These are phyloP conservation scores for Curvularia spicifera DNA, from an alignment of 2,329 filamentous ascomycete genomes.

Conservation along the genomic window DNA sequence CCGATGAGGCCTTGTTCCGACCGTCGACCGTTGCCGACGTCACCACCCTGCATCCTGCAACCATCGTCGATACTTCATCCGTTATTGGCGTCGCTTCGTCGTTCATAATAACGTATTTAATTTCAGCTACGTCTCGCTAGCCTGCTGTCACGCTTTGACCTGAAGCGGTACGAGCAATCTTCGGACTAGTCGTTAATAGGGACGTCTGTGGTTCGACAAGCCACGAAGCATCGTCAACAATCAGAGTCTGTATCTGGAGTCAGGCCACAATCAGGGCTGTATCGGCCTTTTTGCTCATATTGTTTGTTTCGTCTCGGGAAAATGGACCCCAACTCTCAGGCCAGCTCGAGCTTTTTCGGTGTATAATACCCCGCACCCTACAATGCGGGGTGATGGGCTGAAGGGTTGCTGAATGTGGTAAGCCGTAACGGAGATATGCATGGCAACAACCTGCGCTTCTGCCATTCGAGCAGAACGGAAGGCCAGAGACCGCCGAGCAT, in stretches of 20 bases:
- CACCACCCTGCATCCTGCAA: not conserved
- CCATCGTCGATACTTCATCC: not conserved
- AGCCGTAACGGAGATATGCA: conserved; percentile 17
- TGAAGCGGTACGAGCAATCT: not conserved
- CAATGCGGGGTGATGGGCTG: conserved; percentile 32
- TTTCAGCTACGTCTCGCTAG: too few species aligned
- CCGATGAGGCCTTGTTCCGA: conserved; percentile 11
- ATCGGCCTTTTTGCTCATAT: not conserved
- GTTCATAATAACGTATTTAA: not conserved
- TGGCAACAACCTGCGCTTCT: conserved; percentile 20
- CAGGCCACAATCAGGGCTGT: not conserved
- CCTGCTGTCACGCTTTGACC: not conserved
- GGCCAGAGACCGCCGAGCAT: not conserved
- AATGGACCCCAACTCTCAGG: not conserved
- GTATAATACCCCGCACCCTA: conserved; percentile 26
- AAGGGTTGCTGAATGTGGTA: conserved; percentile 31
- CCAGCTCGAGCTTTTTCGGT: not conserved
- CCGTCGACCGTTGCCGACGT: conserved; percentile 10
- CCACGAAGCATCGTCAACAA: not conserved
- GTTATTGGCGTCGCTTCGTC: not conserved
- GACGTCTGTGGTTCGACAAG: not conserved
- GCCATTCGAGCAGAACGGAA: conserved; percentile 11
- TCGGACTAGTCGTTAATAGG: too few species aligned
- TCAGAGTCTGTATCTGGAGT: not conserved
- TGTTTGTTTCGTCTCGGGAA: not conserved